These are phyloP conservation scores for Phascolomyces articulosus DNA, from an alignment of 371 early-diverging fungal species.

Conservation along the genomic window DNA sequence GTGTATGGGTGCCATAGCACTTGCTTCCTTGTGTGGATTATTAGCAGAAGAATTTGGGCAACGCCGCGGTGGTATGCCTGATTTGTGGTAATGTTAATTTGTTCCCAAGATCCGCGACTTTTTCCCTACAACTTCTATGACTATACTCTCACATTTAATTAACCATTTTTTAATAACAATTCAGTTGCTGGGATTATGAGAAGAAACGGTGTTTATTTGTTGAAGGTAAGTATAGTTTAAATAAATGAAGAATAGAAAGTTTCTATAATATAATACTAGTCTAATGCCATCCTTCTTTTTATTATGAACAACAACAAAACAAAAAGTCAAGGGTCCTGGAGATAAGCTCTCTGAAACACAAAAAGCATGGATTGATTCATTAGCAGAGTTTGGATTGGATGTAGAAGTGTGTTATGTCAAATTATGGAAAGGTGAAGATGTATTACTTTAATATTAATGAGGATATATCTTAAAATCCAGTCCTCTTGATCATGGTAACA, in stretches of 20 bases:
- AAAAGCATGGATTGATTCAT: conserved; percentile 71
- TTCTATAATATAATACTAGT: no score
- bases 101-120: not conserved
- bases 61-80: conserved; percentile 72
- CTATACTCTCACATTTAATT: no score
- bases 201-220: conserved; percentile 64
- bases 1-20: conserved; percentile 60
- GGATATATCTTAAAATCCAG: no score
- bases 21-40: conserved; percentile 59
- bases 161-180: not conserved
- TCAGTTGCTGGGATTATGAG: conserved; percentile 65
- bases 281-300: no score
- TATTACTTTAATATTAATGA: conserved; percentile 15
- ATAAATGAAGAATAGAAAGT: no score
- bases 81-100: conserved; percentile 54
- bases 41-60: conserved; percentile 69
- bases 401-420: conserved; percentile 73
- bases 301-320: no score
- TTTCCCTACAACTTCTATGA: not conserved
- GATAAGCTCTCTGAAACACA: conserved; percentile 79
- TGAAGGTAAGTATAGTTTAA: conserved; percentile 50
- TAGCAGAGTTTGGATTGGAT: conserved; percentile 52
- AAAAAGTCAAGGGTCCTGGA: conserved; percentile 74
- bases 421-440: conserved; percentile 54
- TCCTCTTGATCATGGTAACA: no score